Evolutionary conservation across 306 rosid genomes (phyloP).

Genomic region (Pyrus pyrifolia): DNA sequence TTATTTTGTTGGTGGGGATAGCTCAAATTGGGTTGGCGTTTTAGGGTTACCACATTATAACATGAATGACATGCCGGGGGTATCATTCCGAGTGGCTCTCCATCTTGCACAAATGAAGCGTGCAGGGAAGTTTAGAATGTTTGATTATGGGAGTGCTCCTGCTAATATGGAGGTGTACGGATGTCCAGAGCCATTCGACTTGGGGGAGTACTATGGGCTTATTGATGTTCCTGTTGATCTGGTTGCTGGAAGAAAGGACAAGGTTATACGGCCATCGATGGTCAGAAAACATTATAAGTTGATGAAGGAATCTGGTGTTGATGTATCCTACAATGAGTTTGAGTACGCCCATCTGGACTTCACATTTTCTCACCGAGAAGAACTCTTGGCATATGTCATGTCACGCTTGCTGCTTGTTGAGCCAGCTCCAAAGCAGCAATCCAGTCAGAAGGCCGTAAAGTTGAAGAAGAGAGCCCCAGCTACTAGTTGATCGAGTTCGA

Average conservation of each 20-base stretch:
- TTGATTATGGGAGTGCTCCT: conserved; percentile 54
- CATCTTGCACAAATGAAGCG: conserved; percentile 93
- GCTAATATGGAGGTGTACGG: conserved; percentile 54
- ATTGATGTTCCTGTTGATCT: conserved; percentile 78
- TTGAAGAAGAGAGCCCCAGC: conserved; percentile 28
- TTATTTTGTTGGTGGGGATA: conserved; percentile 84
- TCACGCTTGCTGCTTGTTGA: conserved; percentile 67
- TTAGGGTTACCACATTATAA: conserved; percentile 84
- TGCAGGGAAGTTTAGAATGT: conserved; percentile 58
- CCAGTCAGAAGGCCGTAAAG: conserved; percentile 23
- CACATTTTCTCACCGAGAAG: conserved; percentile 87
- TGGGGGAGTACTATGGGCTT: conserved; percentile 52
- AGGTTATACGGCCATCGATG: conserved; percentile 82
- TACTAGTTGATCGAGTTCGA: conserved; percentile 2
- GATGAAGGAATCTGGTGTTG: conserved; percentile 54
- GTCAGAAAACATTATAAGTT: conserved; percentile 65
- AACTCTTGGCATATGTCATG: conserved; percentile 78
- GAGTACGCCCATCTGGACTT: conserved; percentile 94
- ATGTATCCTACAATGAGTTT: conserved; percentile 64
- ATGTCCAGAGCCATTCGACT: conserved; percentile 61
- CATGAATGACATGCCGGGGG: conserved; percentile 96
- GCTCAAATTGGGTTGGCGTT: conserved; percentile 96
- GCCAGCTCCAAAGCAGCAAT: conserved; percentile 29
- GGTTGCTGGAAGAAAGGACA: conserved; percentile 86
- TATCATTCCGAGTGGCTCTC: conserved; percentile 61